Evolutionary conservation across 495 filamentous ascomycete genomes (phyloP), one percentile per base, ranked within the genome.

Genomic region (Recurvomyces mirabilis): DNA sequence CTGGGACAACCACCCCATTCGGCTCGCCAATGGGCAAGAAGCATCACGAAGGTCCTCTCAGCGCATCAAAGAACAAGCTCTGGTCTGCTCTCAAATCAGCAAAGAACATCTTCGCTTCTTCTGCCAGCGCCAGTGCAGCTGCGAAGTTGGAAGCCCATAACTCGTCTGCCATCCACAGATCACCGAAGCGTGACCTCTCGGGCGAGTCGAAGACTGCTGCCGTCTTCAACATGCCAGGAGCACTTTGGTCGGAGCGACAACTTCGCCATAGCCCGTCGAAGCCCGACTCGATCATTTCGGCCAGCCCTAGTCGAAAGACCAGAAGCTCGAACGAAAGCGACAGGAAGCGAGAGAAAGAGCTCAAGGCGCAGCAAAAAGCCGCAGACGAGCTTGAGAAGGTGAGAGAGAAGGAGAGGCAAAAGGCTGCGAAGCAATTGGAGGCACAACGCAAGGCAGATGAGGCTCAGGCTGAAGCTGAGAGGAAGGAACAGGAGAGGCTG

Each of bases 71-170:
- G 65, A 81, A 77, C 51, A 87, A 83, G 58, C 65, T 94, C 25
- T 86, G 86, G 30, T 91, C 87, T 7, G 84, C 93, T 41, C 68
- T 94, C 49, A 84, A 85, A 59, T 82, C 81, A 26, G 87, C 87
- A 12, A 87, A 82, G 57, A 84, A 79, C 14, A 71, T 93, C 32
- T 81, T 93, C 47, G 81, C 80, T 13, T 88, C 78, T 46, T 84
- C 82, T 54, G 86, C 83, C 19, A 77, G 79, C 35, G 68, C 82
- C 36, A 86, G 80, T 54, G 83, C 82, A 18, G 80, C 87, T 43
- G 78, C 80, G 6, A 87, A 82, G 56, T 63, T 80, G 36, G 77
- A 81, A 45, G 63, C 66, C 11, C 56, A 50, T 23, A 50, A 69
- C 14, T 74, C 72, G 4, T 57, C 60, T 26, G 31, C 49, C 1